A percentile compares a stretch with the other conserved stretches of the same genome.
These are phyloP conservation scores for Colletotrichum siamense DNA, from an alignment of 2,329 filamentous ascomycete species.

Conservation along the genomic window DNA sequence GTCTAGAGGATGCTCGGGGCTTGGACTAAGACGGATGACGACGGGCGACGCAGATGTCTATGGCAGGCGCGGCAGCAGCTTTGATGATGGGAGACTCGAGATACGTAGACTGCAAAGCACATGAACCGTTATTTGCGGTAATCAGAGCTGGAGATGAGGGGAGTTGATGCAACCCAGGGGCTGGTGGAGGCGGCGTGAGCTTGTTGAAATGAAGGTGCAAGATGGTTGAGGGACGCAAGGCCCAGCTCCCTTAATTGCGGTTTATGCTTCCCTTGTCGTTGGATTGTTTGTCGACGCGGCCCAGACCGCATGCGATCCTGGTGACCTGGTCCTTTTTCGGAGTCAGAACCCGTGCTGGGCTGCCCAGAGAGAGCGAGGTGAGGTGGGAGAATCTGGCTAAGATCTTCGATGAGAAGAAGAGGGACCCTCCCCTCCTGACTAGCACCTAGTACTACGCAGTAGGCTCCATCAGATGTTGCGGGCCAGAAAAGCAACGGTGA, in stretches of 20 bases:
- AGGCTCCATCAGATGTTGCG: background rate
- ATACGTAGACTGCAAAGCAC: too few relatives aligned
- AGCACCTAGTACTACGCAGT: background rate
- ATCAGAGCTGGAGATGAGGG: constrained; percentile 15
- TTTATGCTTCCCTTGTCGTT: background rate
- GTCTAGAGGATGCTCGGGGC: background rate
- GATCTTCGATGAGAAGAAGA: constrained; percentile 1
- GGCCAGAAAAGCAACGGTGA: constrained; percentile 1
- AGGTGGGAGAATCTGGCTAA: background rate
- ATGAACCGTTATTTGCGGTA: background rate
- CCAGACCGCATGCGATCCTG: background rate
- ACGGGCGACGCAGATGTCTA: background rate
- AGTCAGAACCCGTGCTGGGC: background rate
- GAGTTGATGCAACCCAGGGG: constrained; percentile 8
- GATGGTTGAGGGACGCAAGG: background rate
- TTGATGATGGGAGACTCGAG: background rate
- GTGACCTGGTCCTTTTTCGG: background rate
- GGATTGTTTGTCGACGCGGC: background rate
- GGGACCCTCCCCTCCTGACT: background rate
- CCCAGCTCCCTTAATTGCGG: background rate
- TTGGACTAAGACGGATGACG: background rate
- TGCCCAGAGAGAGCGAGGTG: background rate
- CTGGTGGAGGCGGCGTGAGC: background rate
- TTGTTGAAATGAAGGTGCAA: background rate
- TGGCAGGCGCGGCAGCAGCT: background rate